Conservation (phyloP, 2,329 filamentous ascomycete species). For the Boeremia exigua region DNA sequence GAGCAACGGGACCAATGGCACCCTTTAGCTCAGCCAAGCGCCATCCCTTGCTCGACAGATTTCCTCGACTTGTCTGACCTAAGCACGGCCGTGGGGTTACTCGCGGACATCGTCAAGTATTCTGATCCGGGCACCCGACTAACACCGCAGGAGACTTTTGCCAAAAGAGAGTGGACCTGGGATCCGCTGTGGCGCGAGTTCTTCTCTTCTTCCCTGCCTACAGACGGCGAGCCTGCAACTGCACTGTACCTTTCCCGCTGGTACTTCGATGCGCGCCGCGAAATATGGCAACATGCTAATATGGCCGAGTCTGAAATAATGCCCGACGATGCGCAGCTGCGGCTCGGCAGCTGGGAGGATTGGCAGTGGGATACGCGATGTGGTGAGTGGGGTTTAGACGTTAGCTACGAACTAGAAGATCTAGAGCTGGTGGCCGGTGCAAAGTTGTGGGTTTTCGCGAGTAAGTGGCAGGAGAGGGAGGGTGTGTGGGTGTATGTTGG, state of each 20-base stretch:
- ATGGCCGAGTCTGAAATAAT: slow-evolving; percentile 6
- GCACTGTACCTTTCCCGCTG: slow-evolving; percentile 5
- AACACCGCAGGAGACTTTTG: slow-evolving; percentile 1
- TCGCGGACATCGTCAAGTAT: slow-evolving; percentile 2
- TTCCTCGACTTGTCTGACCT: slow-evolving; percentile 14
- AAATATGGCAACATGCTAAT: slow-evolving; percentile 7
- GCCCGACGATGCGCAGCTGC: slow-evolving; percentile 12
- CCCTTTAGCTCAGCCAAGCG: background rate
- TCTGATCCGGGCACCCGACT: background rate
- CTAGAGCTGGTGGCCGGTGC: background rate
- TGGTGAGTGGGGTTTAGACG: slow-evolving; percentile 14
- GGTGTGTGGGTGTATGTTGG: slow-evolving; percentile 11
- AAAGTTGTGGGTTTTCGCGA: slow-evolving; percentile 9
- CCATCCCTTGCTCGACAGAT: slow-evolving; percentile 8
- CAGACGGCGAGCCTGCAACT: background rate
- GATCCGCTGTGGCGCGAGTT: slow-evolving; percentile 14
- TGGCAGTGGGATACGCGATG: slow-evolving; percentile 8
- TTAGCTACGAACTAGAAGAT: slow-evolving; percentile 7
- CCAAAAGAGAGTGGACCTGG: background rate
- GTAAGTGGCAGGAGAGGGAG: slow-evolving; percentile 8
- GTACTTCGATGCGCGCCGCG: slow-evolving; percentile 3
- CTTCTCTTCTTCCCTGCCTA: background rate
- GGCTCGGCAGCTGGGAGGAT: slow-evolving; percentile 7
- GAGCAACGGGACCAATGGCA: slow-evolving; percentile 2
- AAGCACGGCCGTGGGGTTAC: background rate